Percentiles rank a stretch among this genome's conserved stretches.
phyloP scores from a whole-genome alignment of 2,329 filamentous ascomycete genomes.

The Penicillium janthinellum region DNA sequence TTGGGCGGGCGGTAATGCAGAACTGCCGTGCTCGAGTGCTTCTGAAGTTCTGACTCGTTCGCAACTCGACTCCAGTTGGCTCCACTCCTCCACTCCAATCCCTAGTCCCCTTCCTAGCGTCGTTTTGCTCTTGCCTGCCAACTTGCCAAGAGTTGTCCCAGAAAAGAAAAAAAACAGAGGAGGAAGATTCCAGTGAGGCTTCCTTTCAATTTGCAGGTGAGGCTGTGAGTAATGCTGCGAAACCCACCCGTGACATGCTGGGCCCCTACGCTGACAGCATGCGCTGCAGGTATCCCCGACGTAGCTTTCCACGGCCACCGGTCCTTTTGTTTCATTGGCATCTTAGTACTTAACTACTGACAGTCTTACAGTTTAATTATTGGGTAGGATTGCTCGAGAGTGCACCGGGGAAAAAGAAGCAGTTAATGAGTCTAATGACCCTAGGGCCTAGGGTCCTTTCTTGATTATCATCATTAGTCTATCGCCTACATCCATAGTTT shows the following conservation, averaged over 20 bases:
- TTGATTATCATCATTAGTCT: background rate
- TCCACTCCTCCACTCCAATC: background rate
- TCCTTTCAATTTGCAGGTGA: background rate
- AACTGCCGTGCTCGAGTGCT: background rate
- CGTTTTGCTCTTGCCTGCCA: background rate
- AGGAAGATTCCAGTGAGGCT: slow-evolving; percentile 7
- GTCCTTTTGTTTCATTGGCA: slow-evolving; percentile 15
- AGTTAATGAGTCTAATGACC: too few species aligned
- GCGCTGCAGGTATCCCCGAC: slow-evolving; percentile 14
- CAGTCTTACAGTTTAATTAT: background rate
- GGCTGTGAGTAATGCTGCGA: background rate
- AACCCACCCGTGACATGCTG: slow-evolving; percentile 3
- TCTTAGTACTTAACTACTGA: background rate
- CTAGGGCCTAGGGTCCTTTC: background rate
- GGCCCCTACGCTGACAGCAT: background rate
- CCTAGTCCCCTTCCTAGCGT: slow-evolving; percentile 12
- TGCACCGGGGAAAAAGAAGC: slow-evolving; percentile 5
- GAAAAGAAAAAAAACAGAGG: background rate
- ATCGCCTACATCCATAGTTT: background rate
- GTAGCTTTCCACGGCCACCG: slow-evolving; percentile 7
- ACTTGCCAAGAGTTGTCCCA: slow-evolving; percentile 6
- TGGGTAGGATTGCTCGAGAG: slow-evolving; percentile 11
- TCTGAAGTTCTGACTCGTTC: background rate
- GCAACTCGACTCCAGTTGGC: background rate
- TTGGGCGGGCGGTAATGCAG: slow-evolving; percentile 8